These are phyloP conservation scores for Silybum marianum DNA, from an alignment of 129 eudicot genomes.

Conservation along the genomic window DNA sequence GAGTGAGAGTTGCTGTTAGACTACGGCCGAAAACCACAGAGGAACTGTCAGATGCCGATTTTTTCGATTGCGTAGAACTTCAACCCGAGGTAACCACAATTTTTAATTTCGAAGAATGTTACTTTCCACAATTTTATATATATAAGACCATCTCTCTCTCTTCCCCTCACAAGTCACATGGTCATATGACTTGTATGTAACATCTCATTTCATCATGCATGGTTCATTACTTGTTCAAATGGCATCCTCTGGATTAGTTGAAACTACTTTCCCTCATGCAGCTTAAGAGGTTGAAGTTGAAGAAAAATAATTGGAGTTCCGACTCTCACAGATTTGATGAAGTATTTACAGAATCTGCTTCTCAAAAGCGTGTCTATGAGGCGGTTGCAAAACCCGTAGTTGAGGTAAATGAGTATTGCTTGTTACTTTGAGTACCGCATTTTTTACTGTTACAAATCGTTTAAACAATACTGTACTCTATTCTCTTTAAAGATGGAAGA, in stretches of 20 bases:
- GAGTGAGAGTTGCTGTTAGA: slow-evolving; percentile 97
- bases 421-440: neutral
- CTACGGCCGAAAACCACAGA: slow-evolving; percentile 83
- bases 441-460: neutral
- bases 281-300: slow-evolving; percentile 81
- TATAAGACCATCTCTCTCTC: slow-evolving; percentile 8
- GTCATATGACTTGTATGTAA: neutral
- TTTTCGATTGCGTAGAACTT: slow-evolving; percentile 76
- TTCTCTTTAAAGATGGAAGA: neutral
- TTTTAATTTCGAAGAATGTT: neutral
- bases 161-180: neutral
- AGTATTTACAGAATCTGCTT: slow-evolving; percentile 83
- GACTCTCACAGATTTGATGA: slow-evolving; percentile 92
- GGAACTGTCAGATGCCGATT: slow-evolving; percentile 85
- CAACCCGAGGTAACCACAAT: slow-evolving; percentile 77
- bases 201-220: slow-evolving; percentile 2
- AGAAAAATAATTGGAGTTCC: slow-evolving; percentile 90
- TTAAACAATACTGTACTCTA: neutral
- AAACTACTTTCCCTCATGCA: slow-evolving; percentile 35
- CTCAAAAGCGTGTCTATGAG: slow-evolving; percentile 95
- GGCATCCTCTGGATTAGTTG: neutral
- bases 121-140: slow-evolving; percentile 10
- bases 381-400: slow-evolving; percentile 98
- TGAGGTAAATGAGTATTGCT: slow-evolving; percentile 54
- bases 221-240: neutral